Base-by-base conservation (phyloP, 257 asterid genomes). In the Scutellaria baicalensis region DNA sequence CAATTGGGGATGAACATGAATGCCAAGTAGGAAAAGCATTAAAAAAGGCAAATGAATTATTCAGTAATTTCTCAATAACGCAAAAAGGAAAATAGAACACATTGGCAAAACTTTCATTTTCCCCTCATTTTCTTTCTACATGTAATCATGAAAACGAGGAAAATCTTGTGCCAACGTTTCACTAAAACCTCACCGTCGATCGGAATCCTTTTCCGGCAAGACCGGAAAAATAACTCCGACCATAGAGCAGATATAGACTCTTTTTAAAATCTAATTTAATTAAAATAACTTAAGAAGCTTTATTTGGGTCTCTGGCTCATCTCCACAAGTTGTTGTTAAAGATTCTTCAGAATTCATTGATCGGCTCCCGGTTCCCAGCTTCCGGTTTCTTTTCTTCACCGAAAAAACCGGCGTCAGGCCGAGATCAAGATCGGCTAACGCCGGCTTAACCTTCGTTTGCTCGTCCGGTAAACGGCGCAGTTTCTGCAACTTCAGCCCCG, bases 301-400 rank as follows among this genome's bases (percentile, higher is more conserved):
- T 36, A 59, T 35, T 36, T 39, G 16, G 9, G 48, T 23, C n/a
- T 71, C 80, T 11, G 75, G 70, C n/a, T 67, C 82, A 76, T 82
- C 80, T 27, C 84, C 85, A 14, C 97, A 86, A 5, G 85, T 75
- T 0, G 96, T 90, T 6, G 90, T 88, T 50, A 68, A 89, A 1
- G 98, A 92, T 56, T 84, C 96, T 36, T 86, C 96, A 0, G 98
- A 92, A 64, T 86, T 85, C 95, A 83, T 82, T 0, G 96, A 87
- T 0, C 95, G 96, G 43, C 94, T 88, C 3, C 83, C 92, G n/a
- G 60, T 78, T 48, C 95, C 85, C 76, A 74, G 77, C 64, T 76
- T 84, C 61, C 68, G 44, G 68, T 70, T 44, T 6, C 59, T 27
- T 43, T 45, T 75, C 17, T 68, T 51, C 11, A 49, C 73, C 39